Conservation (phyloP, 345 rosid genomes). For the Citrus maxima region DNA sequence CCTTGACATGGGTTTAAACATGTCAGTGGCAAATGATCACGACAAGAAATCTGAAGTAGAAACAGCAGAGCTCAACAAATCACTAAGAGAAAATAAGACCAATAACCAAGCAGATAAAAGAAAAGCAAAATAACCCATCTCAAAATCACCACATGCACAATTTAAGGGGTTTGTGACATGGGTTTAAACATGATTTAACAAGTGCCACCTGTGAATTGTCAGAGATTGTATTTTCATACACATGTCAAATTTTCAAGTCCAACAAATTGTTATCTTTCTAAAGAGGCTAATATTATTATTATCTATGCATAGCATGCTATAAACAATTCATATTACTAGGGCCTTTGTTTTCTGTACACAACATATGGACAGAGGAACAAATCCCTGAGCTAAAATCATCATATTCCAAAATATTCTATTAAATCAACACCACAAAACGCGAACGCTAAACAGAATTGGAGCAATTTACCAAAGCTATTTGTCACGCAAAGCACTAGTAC, state of each 20-base stretch:
- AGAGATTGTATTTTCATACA: background rate
- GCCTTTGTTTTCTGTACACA: background rate
- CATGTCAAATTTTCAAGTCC: background rate
- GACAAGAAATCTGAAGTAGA: no score
- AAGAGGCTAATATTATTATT: background rate
- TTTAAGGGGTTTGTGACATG: background rate
- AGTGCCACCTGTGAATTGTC: background rate
- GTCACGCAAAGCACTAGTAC: background rate
- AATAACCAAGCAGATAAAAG: background rate
- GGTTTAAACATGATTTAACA: background rate
- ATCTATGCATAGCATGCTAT: background rate
- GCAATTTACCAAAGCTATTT: background rate
- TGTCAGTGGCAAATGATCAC: no score
- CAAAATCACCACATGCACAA: background rate
- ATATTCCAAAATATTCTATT: background rate
- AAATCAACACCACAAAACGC: background rate
- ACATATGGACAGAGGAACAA: background rate
- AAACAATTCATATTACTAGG: background rate
- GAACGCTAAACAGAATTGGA: background rate
- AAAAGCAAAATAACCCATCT: background rate
- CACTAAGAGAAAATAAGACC: background rate
- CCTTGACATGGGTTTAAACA: no score
- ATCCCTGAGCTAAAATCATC: conserved; percentile 1
- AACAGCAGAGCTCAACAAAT: background rate
- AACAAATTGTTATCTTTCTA: background rate